These are phyloP conservation scores for Russula griseocarnosa DNA, from an alignment of 768 basidiomycete species.

Conservation along the genomic window DNA sequence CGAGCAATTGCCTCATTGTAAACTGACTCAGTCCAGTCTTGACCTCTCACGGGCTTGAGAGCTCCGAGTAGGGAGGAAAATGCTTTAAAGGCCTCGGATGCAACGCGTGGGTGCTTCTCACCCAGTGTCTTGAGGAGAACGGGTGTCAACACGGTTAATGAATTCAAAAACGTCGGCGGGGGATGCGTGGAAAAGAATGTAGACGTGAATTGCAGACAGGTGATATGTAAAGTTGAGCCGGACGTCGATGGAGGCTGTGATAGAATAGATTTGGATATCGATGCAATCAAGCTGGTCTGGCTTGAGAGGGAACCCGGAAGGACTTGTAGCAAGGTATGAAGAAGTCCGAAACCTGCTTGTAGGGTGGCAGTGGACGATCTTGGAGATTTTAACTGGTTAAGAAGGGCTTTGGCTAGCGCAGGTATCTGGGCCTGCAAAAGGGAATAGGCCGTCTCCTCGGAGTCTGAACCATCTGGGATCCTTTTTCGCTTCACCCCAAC, in stretches of 20 bases:
- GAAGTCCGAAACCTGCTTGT: slow-evolving; percentile 80
- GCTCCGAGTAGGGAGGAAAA: slow-evolving; percentile 80
- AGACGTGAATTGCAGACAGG: slow-evolving; percentile 80
- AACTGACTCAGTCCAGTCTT: slow-evolving; percentile 65
- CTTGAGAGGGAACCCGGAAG: slow-evolving; percentile 77
- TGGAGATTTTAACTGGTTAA: slow-evolving; percentile 78
- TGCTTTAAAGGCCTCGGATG: slow-evolving; percentile 81
- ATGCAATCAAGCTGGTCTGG: slow-evolving; percentile 59
- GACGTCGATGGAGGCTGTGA: slow-evolving; percentile 67
- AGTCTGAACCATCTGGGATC: slow-evolving; percentile 68
- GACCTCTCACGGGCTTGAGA: slow-evolving; percentile 60
- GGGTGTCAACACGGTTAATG: slow-evolving; percentile 66
- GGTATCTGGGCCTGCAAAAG: slow-evolving; percentile 76
- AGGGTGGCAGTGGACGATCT: slow-evolving; percentile 75
- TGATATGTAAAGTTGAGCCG: slow-evolving; percentile 76
- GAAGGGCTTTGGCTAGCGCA: slow-evolving; percentile 68
- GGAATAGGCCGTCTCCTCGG: slow-evolving; percentile 66
- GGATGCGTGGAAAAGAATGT: slow-evolving; percentile 76
- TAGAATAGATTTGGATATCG: slow-evolving; percentile 61
- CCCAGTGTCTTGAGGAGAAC: slow-evolving; percentile 67
- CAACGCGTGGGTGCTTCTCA: slow-evolving; percentile 87
- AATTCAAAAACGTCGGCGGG: slow-evolving; percentile 52
- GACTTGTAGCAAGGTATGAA: slow-evolving; percentile 71
- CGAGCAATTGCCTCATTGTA: slow-evolving; percentile 71
- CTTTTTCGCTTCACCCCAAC: slow-evolving; percentile 69